These are phyloP conservation scores for Termitomyces sp. DNA, from an alignment of 768 basidiomycete species.

Conservation along the genomic window DNA sequence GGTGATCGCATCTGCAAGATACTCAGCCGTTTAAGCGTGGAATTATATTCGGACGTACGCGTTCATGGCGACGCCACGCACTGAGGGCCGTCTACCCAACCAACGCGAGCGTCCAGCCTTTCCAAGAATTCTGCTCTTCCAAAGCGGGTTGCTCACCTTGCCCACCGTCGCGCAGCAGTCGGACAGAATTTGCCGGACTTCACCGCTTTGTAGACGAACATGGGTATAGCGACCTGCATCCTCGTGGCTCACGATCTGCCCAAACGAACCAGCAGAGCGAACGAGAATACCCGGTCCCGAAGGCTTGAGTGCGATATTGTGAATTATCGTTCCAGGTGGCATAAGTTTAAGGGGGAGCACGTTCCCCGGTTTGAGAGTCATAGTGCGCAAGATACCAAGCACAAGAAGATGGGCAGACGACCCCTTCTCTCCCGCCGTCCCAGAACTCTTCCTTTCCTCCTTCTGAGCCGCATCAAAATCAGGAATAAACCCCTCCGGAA, in stretches of 20 bases:
- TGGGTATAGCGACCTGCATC: slow-evolving; percentile 70
- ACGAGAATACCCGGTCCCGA: slow-evolving; percentile 78
- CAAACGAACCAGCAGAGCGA: slow-evolving; percentile 86
- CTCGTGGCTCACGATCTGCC: slow-evolving; percentile 76
- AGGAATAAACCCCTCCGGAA: slow-evolving; percentile 74
- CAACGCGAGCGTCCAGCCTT: slow-evolving; percentile 90
- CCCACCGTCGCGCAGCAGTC: slow-evolving; percentile 89
- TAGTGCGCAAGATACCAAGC: slow-evolving; percentile 77
- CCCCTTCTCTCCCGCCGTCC: background rate
- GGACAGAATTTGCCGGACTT: slow-evolving; percentile 81
- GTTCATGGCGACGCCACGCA: slow-evolving; percentile 97
- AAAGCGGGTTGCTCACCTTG: slow-evolving; percentile 85
- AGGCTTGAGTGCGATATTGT: slow-evolving; percentile 77
- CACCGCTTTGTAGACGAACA: slow-evolving; percentile 87
- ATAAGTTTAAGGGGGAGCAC: slow-evolving; percentile 90
- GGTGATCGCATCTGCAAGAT: slow-evolving; percentile 70
- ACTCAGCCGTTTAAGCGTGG: background rate
- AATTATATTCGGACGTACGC: slow-evolving; percentile 51
- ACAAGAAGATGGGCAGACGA: slow-evolving; percentile 63
- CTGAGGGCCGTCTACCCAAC: slow-evolving; percentile 80
- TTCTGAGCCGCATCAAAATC: slow-evolving; percentile 30
- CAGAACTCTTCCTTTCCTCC: slow-evolving; percentile 10
- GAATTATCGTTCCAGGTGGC: slow-evolving; percentile 87
- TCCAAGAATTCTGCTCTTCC: slow-evolving; percentile 80
- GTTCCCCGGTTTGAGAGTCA: slow-evolving; percentile 87